Base-by-base conservation (phyloP, 2,329 filamentous ascomycete genomes). In the Myriangium duriaei region DNA sequence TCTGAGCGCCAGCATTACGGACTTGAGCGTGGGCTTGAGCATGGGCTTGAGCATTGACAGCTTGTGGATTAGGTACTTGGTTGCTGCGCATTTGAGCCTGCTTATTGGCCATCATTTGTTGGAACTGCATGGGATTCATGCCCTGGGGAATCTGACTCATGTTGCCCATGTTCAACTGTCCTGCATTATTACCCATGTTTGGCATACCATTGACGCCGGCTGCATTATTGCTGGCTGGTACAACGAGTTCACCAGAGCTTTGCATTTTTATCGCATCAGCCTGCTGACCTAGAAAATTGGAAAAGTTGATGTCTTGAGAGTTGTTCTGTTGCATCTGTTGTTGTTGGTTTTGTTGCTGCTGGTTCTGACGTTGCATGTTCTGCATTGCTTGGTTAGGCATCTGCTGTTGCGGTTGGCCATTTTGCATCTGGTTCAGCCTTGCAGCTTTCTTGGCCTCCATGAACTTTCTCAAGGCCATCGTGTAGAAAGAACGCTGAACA, bases 201-300 rank as follows among this genome's bases (percentile, higher is more conserved):
- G 7, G 21, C 21, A 26, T 26, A n/a, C 21, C 21, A 12, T 39
- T 31, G 12, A 32, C 28, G 34, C 44, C 46, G 43, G 64, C 63
- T 37, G 46, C 45, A 37, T 70, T 70, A 48, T 69, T 72, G 53
- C 72, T 79, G 5, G 72, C 74, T 7, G 74, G 74, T 3, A 79
- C 74, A n/a, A 77, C 74, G 30, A 71, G 59, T 44, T 75, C 71
- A 6, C 74, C 74, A 34, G 69, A 69, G 53, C 76, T 70, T 48
- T 74, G 71, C 11, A 68, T 68, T 37, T 72, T 70, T 46, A 76
- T 55, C n/a, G 71, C 73, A 45, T 74, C 73, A 29, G 68, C 68
- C 54, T 78, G 74, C 47, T 76, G 73, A 17, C 68, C 69, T 40
- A 73, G 63, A 28, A 76, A 66, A 30, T 72, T 69, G 39, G 70